A percentile compares a stretch with the other conserved stretches of the same genome.
Evolutionary conservation across 441 rosid genomes (phyloP).

Genomic region (Populus hybrid): DNA sequence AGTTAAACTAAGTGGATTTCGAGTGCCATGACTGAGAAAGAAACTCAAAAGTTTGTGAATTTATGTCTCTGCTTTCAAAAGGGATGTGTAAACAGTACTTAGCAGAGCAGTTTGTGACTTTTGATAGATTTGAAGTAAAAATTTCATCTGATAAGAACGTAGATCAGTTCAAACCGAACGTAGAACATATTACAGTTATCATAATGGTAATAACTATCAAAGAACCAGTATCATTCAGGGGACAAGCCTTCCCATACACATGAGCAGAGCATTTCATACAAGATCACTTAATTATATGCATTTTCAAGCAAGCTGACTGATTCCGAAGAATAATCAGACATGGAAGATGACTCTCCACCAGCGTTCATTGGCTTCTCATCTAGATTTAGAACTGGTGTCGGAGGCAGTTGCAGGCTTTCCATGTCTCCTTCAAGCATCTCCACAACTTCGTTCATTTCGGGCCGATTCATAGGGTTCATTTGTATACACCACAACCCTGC

Average conservation of each 20-base stretch:
- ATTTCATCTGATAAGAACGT: neutral
- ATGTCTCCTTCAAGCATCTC: slow-evolving; percentile 21
- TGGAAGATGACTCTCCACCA: neutral
- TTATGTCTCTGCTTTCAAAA: no score
- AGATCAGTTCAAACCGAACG: neutral
- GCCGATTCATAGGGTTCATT: slow-evolving; percentile 18
- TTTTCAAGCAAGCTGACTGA: slow-evolving; percentile 8
- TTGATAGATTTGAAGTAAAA: neutral
- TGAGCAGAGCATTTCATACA: neutral
- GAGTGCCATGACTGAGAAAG: slow-evolving; percentile 33
- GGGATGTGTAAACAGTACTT: no score
- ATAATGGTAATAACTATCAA: no score
- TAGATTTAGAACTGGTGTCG: slow-evolving; percentile 3
- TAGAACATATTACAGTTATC: no score
- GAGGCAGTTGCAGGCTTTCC: slow-evolving; percentile 20
- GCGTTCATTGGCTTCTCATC: neutral
- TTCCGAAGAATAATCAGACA: neutral
- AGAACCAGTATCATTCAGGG: neutral
- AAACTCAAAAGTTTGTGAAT: neutral
- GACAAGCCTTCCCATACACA: neutral
- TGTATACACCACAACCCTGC: slow-evolving; percentile 29
- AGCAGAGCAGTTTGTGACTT: no score
- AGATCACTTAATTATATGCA: neutral
- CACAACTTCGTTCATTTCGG: slow-evolving; percentile 21
- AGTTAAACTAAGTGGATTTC: slow-evolving; percentile 4